Base-by-base conservation (phyloP, 306 rosid genomes). In the Amphicarpaea edgeworthii region DNA sequence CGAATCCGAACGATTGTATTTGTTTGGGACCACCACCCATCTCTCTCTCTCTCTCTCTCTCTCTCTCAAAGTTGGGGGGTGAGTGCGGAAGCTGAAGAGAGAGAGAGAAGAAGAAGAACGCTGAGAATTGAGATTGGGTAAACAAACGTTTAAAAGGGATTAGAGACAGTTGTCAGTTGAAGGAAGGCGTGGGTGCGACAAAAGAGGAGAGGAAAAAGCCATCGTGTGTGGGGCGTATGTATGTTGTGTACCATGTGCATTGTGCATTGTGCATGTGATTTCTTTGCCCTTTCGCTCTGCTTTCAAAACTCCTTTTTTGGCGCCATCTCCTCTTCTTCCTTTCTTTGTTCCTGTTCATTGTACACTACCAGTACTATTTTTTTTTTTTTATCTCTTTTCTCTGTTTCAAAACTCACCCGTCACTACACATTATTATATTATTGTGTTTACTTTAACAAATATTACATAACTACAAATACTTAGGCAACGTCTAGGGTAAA, bases 11-110 rank as follows among this genome's bases (percentile, higher is more conserved):
- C 0, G 5, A 30, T 30, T 30, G 37, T 30, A 3, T 30, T 30
- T 30, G 37, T 30, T 30, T 30, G 37, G 88, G 70, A 71, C 34
- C 41, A 45, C 70, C 41, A 45, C 73, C 86, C 55, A 4, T 38
- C 23, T 79, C 47, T 37, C 0, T 34, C 58, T 47, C 40, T 34
- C 64, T 70, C n/a, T 32, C 14, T 32, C 15, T 53, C 32, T 50
- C 32, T 50, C 40, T 34, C 43, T 37, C n/a, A n/a, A n/a, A n/a
- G n/a, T n/a, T n/a, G n/a, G n/a, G n/a, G n/a, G n/a, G n/a, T 12
- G 10, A 32, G 5, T 30, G 71, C 46, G 37, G 37, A 78, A 73
- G 26, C n/a, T n/a, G 9, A 80, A 82, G 82, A 72, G 83, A 78
- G 65, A 7, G 6, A 6, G 1, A 34, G 38, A 32, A 32, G 5